Evolutionary conservation across 164 flowering plant species (phyloP).

Genomic region (Euptelea pleiosperma): DNA sequence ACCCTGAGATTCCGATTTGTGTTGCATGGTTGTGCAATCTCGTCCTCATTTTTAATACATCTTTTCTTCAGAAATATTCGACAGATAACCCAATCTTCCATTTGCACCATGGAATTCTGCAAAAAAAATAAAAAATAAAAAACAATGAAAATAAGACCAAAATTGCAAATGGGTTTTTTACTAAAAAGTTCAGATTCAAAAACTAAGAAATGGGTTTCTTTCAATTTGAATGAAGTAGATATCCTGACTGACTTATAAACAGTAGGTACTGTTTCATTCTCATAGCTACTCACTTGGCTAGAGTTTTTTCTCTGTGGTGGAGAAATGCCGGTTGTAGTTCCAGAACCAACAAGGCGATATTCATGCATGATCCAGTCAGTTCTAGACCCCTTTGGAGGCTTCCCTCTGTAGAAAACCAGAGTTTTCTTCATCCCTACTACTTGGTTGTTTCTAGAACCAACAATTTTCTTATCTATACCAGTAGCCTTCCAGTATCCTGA

Average conservation of each 20-base stretch:
- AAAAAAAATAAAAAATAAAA: neutral
- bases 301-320: constrained; percentile 17
- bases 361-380: constrained; percentile 88
- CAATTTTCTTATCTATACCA: constrained; percentile 47
- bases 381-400: constrained; percentile 40
- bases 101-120: constrained; percentile 24
- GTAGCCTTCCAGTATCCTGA: constrained; percentile 76
- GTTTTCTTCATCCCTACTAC: constrained; percentile 59
- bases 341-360: constrained; percentile 46
- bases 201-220: neutral
- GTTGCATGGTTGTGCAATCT: constrained; percentile 9
- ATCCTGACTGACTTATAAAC: too few relatives aligned
- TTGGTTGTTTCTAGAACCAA: constrained; percentile 27
- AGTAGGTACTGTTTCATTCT: too few relatives aligned
- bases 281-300: constrained; percentile 28
- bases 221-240: too few relatives aligned
- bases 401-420: constrained; percentile 60
- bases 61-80: constrained; percentile 48
- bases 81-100: constrained; percentile 62
- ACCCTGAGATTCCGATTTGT: constrained; percentile 6
- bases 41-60: constrained; percentile 15
- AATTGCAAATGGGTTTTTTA: neutral
- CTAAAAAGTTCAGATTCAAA: too few relatives aligned
- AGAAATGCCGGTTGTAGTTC: constrained; percentile 9
- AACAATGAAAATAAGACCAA: neutral